phyloP scores from a whole-genome alignment of 495 filamentous ascomycete genomes.

The Daldinia decipiens region DNA sequence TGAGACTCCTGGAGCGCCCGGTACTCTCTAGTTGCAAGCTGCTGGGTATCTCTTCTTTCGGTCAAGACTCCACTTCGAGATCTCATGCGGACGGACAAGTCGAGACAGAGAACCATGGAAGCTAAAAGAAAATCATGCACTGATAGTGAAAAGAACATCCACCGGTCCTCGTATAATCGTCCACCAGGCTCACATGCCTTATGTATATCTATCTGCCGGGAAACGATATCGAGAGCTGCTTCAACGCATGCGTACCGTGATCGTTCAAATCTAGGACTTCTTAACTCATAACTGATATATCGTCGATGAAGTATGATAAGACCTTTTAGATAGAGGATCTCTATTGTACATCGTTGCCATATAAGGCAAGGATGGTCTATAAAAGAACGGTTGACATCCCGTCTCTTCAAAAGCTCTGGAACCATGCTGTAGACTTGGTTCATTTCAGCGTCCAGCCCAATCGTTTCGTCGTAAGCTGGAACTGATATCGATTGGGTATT shows the following conservation, averaged over 20 bases:
- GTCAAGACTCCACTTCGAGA: not conserved
- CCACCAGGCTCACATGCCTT: not conserved
- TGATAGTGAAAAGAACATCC: not conserved
- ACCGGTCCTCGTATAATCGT: not conserved
- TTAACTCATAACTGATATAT: not conserved
- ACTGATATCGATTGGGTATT: not conserved
- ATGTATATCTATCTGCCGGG: conserved; percentile 1
- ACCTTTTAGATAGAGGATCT: not conserved
- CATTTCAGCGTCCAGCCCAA: not conserved
- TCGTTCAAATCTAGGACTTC: not conserved
- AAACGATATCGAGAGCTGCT: not conserved
- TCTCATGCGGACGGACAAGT: not conserved
- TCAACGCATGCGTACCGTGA: not conserved
- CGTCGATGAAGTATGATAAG: not conserved
- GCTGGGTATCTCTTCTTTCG: not conserved
- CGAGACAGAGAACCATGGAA: not conserved
- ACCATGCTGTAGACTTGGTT: not conserved
- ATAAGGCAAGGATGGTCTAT: not conserved
- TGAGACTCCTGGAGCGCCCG: not conserved
- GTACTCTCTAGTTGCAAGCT: not conserved
- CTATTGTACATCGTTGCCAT: not conserved
- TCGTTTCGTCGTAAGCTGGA: not conserved
- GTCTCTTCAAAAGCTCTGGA: not conserved
- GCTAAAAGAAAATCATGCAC: not conserved
- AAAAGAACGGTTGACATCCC: conserved; percentile 2